Conservation (phyloP, 768 basidiomycete species). For the Macrolepiota dolichaula region DNA sequence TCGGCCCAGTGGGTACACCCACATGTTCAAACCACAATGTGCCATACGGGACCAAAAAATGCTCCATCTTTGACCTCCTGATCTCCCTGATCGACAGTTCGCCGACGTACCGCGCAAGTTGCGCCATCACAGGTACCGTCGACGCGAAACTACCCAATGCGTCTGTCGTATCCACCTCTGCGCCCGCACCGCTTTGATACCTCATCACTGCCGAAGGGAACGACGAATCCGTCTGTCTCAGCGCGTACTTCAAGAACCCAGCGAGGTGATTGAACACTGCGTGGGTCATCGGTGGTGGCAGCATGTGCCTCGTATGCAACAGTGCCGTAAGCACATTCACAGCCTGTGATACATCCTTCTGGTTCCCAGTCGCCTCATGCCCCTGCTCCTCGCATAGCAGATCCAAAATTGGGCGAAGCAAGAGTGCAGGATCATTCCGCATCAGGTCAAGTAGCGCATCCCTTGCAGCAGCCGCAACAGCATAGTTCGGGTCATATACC, state of each 20-base stretch:
- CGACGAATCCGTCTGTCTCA: slow-evolving; percentile 38
- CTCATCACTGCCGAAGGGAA: neutral
- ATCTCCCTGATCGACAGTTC: slow-evolving; percentile 72
- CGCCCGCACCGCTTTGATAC: too few species aligned
- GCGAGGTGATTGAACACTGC: slow-evolving; percentile 67
- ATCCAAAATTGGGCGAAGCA: slow-evolving; percentile 62
- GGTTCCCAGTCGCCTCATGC: slow-evolving; percentile 20
- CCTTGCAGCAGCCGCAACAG: slow-evolving; percentile 55
- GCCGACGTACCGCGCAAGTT: slow-evolving; percentile 60
- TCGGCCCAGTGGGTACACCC: slow-evolving; percentile 45
- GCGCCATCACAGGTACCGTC: slow-evolving; percentile 54
- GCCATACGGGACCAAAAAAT: slow-evolving; percentile 65
- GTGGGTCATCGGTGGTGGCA: slow-evolving; percentile 67
- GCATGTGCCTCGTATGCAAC: slow-evolving; percentile 47
- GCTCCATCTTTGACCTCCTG: slow-evolving; percentile 68
- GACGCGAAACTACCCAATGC: slow-evolving; percentile 52
- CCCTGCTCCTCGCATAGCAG: slow-evolving; percentile 35
- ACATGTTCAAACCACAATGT: slow-evolving; percentile 63
- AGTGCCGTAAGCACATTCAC: slow-evolving; percentile 52
- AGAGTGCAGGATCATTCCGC: slow-evolving; percentile 71
- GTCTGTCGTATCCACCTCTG: slow-evolving; percentile 16
- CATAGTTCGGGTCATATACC: slow-evolving; percentile 49
- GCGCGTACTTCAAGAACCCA: slow-evolving; percentile 58
- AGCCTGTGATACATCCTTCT: slow-evolving; percentile 43
- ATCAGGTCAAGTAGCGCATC: slow-evolving; percentile 59